These are phyloP conservation scores for Sugiyamaella novakii DNA, from an alignment of 1,139 yeast species.

Conservation along the genomic window DNA sequence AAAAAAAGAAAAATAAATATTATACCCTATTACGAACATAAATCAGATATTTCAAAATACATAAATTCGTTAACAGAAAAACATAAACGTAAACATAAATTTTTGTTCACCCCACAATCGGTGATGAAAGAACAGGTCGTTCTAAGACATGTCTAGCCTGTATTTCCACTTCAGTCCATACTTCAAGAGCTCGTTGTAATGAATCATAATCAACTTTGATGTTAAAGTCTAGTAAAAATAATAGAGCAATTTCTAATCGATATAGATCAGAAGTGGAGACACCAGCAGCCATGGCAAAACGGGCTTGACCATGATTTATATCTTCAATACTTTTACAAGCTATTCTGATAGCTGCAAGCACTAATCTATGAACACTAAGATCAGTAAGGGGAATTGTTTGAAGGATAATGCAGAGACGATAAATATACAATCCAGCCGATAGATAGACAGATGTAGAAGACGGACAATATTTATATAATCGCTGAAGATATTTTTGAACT, in stretches of 20 bases:
- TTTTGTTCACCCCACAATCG: conserved; percentile 8
- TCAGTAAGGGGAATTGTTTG: conserved; percentile 44
- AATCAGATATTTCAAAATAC: conserved; percentile 6
- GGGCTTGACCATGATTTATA: conserved; percentile 51
- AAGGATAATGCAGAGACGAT: conserved; percentile 40
- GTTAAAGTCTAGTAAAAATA: conserved; percentile 46
- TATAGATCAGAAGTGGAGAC: conserved; percentile 49
- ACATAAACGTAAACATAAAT: too few relatives aligned
- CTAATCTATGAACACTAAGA: conserved; percentile 51
- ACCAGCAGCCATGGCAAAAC: conserved; percentile 58
- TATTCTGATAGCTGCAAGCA: conserved; percentile 52
- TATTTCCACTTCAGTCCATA: conserved; percentile 31
- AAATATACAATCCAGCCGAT: conserved; percentile 44
- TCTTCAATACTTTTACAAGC: conserved; percentile 58
- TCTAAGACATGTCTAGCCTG: conserved; percentile 25
- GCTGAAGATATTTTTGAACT: conserved; percentile 43
- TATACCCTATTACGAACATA: conserved; percentile 2
- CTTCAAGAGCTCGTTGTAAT: conserved; percentile 34
- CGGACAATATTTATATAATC: conserved; percentile 49
- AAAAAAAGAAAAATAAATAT: conserved; percentile 1
- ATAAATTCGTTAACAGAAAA: conserved; percentile 6
- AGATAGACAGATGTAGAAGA: conserved; percentile 50
- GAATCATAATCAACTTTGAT: conserved; percentile 39
- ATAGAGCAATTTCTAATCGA: conserved; percentile 51
- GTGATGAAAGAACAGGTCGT: conserved; percentile 10